Evolutionary conservation across 75 land plant species (phyloP), one percentile per base, ranked within the genome.

Genomic region (Isoetes taiwanensis): DNA sequence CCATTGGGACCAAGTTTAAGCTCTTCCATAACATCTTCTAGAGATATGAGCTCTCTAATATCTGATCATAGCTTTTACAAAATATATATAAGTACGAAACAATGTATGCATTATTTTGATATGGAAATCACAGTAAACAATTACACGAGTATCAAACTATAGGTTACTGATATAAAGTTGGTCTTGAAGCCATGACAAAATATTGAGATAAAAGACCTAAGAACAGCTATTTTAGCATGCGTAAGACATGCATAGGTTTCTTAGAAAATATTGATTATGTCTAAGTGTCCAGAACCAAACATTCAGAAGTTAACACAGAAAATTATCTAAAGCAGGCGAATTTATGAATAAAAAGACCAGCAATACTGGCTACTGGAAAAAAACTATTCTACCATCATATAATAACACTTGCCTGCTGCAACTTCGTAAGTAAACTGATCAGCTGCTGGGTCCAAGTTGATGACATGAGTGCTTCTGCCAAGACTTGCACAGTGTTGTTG

Each of bases 21-120:
- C 30, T 84, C 90, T 61, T 94, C 99, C 99, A 94, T 94, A 21
- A 88, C 96, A 80, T 94, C 96, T 42, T 94, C 99, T 70, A 94
- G 64, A 29, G 78, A 72, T 8, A 94, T 69, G 28, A 94, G 80
- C 41, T 94, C 99, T 58, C 90, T 72, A 21, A 94, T 94, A 80
- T 94, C 97, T 91, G 71, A 8, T 6, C 8, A 16, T 6, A 46
- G 23, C 5, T 19, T 6, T 19, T 19, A 19, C 38, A 9, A 46
- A 46, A 46, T 8, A 19, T 6, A 46, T 46, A 46, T 46, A 5
- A 19, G 4, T 46, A n/a, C 14, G 14, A 14, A 37, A 37, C 14
- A 37, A 37, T 37, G 14, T 37, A 37, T 37, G 14, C 39, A 37
- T 14, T 37, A 14, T 37, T 9, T 37, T 37, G 14, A 9, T 14